Conservation (phyloP, 148 eudicot genomes). For the Rheum nobile region DNA sequence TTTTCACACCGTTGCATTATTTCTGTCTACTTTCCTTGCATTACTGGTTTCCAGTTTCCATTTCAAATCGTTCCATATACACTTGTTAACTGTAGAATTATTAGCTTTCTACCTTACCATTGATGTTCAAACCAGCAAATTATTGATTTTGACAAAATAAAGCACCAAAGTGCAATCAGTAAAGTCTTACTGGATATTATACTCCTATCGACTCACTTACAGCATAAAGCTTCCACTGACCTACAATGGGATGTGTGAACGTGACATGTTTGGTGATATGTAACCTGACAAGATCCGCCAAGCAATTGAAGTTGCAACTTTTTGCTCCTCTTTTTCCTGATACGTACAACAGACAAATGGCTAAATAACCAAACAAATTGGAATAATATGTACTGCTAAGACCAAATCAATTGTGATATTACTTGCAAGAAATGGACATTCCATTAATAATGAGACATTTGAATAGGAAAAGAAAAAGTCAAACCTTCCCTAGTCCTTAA, state of each 20-base stretch:
- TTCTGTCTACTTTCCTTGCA: background rate
- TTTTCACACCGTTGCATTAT: background rate
- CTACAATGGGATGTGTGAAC: background rate
- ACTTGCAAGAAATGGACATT: too few relatives aligned
- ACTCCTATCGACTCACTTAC: background rate
- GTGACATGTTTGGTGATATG: constrained; percentile 1
- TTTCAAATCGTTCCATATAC: background rate
- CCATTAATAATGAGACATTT: too few relatives aligned
- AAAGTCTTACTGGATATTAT: background rate
- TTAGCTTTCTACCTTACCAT: background rate
- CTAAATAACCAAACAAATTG: background rate
- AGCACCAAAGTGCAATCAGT: background rate
- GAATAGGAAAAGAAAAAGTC: too few relatives aligned
- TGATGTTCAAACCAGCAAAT: background rate
- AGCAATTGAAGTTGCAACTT: background rate
- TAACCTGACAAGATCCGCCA: background rate
- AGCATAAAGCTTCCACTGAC: background rate
- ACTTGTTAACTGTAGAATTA: background rate
- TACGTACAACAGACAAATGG: background rate
- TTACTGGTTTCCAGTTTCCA: background rate
- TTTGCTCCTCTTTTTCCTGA: background rate
- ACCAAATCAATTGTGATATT: background rate
- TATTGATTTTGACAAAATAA: background rate
- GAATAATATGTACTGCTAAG: background rate
- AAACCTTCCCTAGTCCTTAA: too few relatives aligned